phyloP scores from a whole-genome alignment of 768 basidiomycete genomes.

The Auriscalpium orientale region DNA sequence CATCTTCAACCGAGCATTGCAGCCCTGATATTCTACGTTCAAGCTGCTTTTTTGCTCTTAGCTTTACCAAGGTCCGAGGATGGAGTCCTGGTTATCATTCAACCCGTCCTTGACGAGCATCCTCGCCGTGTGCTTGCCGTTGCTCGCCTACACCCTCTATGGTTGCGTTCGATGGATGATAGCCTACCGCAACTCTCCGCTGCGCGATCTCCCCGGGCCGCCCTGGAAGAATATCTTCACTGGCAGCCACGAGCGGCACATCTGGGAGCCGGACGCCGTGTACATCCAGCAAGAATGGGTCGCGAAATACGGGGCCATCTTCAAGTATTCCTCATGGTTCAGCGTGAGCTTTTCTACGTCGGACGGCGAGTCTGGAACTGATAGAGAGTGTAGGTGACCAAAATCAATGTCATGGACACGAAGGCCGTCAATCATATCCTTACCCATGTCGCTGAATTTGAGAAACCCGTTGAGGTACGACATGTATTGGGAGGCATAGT shows the following conservation, averaged over 20 bases:
- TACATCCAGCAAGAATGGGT: background rate
- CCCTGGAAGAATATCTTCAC: background rate
- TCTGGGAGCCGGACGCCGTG: background rate
- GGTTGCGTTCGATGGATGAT: background rate
- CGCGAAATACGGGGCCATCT: background rate
- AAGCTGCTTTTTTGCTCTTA: too few species aligned
- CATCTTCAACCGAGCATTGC: too few species aligned
- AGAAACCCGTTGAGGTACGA: constrained; percentile 1
- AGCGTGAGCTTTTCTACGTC: too few species aligned
- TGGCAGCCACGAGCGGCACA: background rate
- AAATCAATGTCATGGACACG: background rate
- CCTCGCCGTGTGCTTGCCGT: too few species aligned
- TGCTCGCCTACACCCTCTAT: too few species aligned
- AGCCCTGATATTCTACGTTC: too few species aligned
- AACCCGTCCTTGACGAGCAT: too few species aligned
- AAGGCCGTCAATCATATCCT: constrained; percentile 8
- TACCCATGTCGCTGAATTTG: constrained; percentile 3
- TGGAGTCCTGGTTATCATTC: too few species aligned
- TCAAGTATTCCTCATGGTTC: background rate
- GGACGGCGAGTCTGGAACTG: too few species aligned
- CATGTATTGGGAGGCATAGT: background rate
- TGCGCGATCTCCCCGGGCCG: background rate
- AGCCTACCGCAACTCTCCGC: background rate
- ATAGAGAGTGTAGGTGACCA: too few species aligned
- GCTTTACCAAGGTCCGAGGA: too few species aligned